A percentile compares a stretch with the other conserved stretches of the same genome.
phyloP scores from a whole-genome alignment of 768 basidiomycete genomes.

The Boletus rubescentipes region DNA sequence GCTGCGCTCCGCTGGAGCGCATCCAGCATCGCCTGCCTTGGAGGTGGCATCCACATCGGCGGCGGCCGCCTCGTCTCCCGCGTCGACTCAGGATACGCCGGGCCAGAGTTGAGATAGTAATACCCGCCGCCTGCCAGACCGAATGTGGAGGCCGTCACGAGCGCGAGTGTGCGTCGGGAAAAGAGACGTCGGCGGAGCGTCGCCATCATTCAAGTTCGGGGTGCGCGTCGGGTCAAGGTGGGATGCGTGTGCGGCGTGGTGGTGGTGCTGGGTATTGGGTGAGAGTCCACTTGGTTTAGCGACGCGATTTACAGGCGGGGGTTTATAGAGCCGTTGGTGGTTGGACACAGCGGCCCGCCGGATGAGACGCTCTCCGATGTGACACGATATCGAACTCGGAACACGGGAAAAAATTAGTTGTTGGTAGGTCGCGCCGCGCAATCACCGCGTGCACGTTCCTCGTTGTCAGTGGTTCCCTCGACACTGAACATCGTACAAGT shows the following conservation, averaged over 20 bases:
- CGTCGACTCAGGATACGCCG: slow-evolving; percentile 62
- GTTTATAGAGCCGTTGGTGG: background rate
- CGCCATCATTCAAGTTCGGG: background rate
- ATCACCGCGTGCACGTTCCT: background rate
- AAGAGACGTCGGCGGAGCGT: slow-evolving; percentile 36
- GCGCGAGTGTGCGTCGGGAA: slow-evolving; percentile 54
- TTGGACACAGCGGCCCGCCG: background rate
- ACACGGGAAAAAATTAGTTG: background rate
- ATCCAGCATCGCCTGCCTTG: slow-evolving; percentile 62
- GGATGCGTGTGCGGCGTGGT: no score
- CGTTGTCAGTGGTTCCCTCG: no score
- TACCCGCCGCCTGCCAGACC: slow-evolving; percentile 59
- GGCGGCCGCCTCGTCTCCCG: slow-evolving; percentile 69
- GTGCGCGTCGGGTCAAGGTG: no score
- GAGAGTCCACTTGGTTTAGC: background rate
- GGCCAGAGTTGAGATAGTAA: slow-evolving; percentile 73
- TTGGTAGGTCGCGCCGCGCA: background rate
- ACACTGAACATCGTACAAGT: no score
- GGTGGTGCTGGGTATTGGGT: no score
- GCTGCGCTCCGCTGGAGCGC: slow-evolving; percentile 36
- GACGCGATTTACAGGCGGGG: background rate
- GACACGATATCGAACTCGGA: background rate
- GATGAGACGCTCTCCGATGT: background rate
- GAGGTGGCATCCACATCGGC: slow-evolving; percentile 76
- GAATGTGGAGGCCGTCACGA: slow-evolving; percentile 52